These are phyloP conservation scores for Lignosus rhinocerotis DNA, from an alignment of 1,284 basidiomycete genomes.

Conservation along the genomic window DNA sequence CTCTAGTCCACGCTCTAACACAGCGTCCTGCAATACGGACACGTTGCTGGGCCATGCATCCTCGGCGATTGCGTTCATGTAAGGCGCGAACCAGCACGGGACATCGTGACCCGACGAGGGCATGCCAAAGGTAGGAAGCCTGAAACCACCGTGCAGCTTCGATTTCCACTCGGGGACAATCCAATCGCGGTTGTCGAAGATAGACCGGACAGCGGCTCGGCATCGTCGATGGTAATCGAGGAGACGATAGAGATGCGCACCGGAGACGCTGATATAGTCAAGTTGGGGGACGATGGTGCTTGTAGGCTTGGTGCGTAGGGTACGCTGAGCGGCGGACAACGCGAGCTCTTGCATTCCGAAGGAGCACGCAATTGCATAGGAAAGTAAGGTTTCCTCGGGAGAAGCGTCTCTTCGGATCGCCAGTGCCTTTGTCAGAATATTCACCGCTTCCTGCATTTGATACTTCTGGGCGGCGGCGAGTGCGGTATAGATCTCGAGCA, in stretches of 20 bases:
- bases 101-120: too few relatives aligned
- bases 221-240: slow-evolving; percentile 11
- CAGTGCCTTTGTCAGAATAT: neutral
- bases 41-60: too few relatives aligned
- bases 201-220: neutral
- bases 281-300: neutral
- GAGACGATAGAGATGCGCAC: slow-evolving; percentile 14
- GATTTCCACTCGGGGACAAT: neutral
- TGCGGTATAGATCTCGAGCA: neutral
- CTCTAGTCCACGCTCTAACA: too few relatives aligned
- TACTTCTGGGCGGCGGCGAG: slow-evolving; percentile 7
- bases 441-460: neutral
- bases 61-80: too few relatives aligned
- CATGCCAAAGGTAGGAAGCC: too few relatives aligned
- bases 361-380: slow-evolving; percentile 1
- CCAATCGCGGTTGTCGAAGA: neutral
- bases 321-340: neutral
- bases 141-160: too few relatives aligned
- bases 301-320: neutral
- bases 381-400: neutral
- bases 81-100: too few relatives aligned
- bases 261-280: neutral
- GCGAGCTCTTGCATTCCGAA: neutral
- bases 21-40: too few relatives aligned
- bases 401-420: too few relatives aligned